Percentiles rank a stretch among this genome's conserved stretches.
Conservation (phyloP, 2,329 filamentous ascomycete genomes). For the Diplocarpon rosae region DNA sequence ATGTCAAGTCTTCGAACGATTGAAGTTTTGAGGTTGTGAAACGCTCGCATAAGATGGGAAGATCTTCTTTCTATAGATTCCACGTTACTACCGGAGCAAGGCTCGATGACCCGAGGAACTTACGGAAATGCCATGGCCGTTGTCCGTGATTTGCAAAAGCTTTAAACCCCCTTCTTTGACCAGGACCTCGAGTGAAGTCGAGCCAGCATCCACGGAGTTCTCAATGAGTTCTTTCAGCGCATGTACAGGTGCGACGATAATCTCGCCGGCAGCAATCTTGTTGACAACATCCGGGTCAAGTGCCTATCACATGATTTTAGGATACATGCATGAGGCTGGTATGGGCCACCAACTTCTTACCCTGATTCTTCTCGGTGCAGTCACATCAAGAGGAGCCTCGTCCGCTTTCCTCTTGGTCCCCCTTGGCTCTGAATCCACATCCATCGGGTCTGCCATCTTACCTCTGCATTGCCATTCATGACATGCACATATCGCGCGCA, state of each 20-base stretch:
- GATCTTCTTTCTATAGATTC: constrained; percentile 62
- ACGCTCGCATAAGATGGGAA: constrained; percentile 84
- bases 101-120: constrained; percentile 22
- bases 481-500: background rate
- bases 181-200: constrained; percentile 79
- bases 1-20: constrained; percentile 80
- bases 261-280: constrained; percentile 96
- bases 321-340: background rate
- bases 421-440: constrained; percentile 27
- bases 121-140: constrained; percentile 90
- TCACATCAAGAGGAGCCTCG: constrained; percentile 29
- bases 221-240: constrained; percentile 94
- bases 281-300: constrained; percentile 90
- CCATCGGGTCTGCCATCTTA: constrained; percentile 31
- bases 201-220: constrained; percentile 94
- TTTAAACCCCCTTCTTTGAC: constrained; percentile 95
- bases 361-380: constrained; percentile 38
- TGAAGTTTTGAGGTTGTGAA: constrained; percentile 97
- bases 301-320: constrained; percentile 43
- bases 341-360: constrained; percentile 19
- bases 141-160: constrained; percentile 91
- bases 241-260: constrained; percentile 93
- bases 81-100: too few species aligned
- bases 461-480: constrained; percentile 4
- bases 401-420: constrained; percentile 39